These are phyloP conservation scores for Chrysopogon serrulatus DNA, from an alignment of 176 grass and related monocot genomes.

Conservation along the genomic window DNA sequence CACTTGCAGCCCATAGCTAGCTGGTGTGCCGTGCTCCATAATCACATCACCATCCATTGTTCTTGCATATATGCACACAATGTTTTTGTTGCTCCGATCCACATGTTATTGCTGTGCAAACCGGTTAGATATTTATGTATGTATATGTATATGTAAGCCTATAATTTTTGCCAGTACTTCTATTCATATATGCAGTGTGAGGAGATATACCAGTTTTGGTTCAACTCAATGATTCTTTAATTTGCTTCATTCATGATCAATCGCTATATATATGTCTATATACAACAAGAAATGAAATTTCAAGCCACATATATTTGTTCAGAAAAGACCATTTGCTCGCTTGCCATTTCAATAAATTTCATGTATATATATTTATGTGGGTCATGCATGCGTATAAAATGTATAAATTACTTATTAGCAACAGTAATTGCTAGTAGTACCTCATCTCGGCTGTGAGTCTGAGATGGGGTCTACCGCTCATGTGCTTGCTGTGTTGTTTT, in stretches of 20 bases:
- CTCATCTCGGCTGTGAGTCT: no score
- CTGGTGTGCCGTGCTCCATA: not conserved
- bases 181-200: slow-evolving; percentile 26
- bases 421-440: not conserved
- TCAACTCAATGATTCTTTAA: not conserved
- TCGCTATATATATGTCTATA: not conserved
- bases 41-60: not conserved
- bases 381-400: no score
- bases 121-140: not conserved
- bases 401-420: no score
- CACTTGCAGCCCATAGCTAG: not conserved
- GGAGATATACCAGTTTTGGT: slow-evolving; percentile 23
- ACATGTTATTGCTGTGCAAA: not conserved
- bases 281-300: not conserved
- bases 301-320: no score
- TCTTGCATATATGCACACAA: not conserved
- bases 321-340: no score
- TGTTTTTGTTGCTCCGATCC: not conserved
- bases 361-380: not conserved
- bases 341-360: not conserved
- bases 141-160: not conserved
- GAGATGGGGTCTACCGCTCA: not conserved
- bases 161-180: slow-evolving; percentile 1
- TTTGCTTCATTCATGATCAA: not conserved
- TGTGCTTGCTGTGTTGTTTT: not conserved